Percentiles rank a stretch among this genome's conserved stretches.
Conservation (phyloP, 2,329 filamentous ascomycete species). For the Zelopaecilomyces penicillatus region DNA sequence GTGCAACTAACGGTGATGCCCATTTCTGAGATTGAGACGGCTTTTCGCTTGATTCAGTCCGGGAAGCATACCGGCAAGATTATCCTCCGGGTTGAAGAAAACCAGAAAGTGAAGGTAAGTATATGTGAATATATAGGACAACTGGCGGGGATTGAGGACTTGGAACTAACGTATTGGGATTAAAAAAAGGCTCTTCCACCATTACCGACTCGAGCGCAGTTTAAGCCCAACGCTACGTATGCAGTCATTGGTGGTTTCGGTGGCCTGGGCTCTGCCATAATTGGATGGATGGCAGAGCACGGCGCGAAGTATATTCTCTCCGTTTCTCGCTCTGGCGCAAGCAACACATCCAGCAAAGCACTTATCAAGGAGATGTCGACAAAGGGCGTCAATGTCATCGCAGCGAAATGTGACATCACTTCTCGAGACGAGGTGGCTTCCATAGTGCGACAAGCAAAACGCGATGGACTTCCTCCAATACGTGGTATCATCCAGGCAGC, state of each 20-base stretch:
- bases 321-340: slow-evolving; percentile 10
- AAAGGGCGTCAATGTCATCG: slow-evolving; percentile 30
- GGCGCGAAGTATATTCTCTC: slow-evolving; percentile 22
- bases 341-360: slow-evolving; percentile 7
- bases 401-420: slow-evolving; percentile 37
- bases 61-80: slow-evolving; percentile 35
- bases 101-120: slow-evolving; percentile 11
- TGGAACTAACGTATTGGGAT: neutral
- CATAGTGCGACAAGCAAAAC: too few relatives aligned
- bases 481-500: slow-evolving; percentile 32
- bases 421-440: slow-evolving; percentile 13
- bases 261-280: slow-evolving; percentile 17
- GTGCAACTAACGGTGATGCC: slow-evolving; percentile 11
- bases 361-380: slow-evolving; percentile 27
- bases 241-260: slow-evolving; percentile 22
- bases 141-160: too few relatives aligned
- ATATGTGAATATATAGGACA: too few relatives aligned
- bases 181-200: slow-evolving; percentile 7
- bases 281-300: slow-evolving; percentile 10
- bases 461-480: slow-evolving; percentile 19
- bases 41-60: slow-evolving; percentile 31
- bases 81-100: slow-evolving; percentile 19
- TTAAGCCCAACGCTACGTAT: slow-evolving; percentile 17
- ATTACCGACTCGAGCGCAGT: slow-evolving; percentile 3
- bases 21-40: slow-evolving; percentile 24